phyloP scores from a whole-genome alignment of 352 stramenopile genomes.

The Hyaloperonospora brassicae region DNA sequence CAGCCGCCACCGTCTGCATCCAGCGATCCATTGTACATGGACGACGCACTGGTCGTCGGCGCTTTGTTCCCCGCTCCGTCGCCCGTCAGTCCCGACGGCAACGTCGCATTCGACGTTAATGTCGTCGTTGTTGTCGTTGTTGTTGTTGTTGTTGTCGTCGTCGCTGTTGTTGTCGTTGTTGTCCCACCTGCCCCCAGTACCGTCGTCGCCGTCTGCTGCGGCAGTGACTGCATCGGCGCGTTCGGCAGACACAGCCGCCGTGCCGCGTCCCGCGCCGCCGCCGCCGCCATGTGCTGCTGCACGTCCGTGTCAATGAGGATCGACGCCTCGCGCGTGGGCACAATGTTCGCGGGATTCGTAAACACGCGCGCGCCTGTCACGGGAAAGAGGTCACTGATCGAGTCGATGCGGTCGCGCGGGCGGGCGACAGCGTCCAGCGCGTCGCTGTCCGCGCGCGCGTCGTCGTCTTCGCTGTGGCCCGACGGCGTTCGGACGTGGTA shows the following conservation, averaged over 20 bases:
- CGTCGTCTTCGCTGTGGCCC: conserved; percentile 14
- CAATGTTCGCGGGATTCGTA: conserved; percentile 67
- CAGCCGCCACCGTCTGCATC: conserved; percentile 10
- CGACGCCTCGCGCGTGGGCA: conserved; percentile 61
- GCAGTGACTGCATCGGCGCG: too few relatives aligned
- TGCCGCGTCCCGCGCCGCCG: conserved; percentile 15
- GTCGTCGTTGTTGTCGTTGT: too few relatives aligned
- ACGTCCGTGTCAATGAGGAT: conserved; percentile 68
- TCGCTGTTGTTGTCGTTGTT: too few relatives aligned
- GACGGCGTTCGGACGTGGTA: conserved; percentile 12
- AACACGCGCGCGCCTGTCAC: conserved; percentile 51
- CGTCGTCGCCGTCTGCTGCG: too few relatives aligned
- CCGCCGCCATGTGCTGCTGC: conserved; percentile 16
- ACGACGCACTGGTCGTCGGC: background rate
- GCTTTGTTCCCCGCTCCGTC: conserved; percentile 18
- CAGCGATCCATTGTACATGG: conserved; percentile 11
- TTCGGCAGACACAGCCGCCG: conserved; percentile 2
- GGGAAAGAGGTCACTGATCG: conserved; percentile 60
- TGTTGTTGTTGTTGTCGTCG: too few relatives aligned
- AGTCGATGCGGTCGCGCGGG: conserved; percentile 24
- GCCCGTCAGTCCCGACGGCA: conserved; percentile 8
- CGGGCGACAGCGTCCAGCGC: too few relatives aligned
- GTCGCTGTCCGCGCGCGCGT: background rate
- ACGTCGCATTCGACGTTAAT: too few relatives aligned
- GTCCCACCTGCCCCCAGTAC: too few relatives aligned